These are phyloP conservation scores for Acacia crassicarpa DNA, from an alignment of 306 rosid species.

Conservation along the genomic window DNA sequence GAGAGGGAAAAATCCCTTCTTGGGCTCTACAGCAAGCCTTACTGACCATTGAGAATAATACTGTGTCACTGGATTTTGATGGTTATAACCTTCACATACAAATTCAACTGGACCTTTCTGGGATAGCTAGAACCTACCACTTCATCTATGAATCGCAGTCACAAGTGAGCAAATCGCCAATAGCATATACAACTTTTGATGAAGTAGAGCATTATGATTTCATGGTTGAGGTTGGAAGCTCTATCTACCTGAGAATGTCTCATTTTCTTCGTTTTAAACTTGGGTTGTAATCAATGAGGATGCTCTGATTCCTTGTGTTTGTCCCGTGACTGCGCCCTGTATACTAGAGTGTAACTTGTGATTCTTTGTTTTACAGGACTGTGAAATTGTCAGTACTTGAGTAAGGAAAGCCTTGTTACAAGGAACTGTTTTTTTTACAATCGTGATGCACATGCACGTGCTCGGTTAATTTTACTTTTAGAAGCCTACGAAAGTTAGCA, in stretches of 20 bases:
- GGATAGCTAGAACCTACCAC: not conserved
- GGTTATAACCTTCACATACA: conserved; percentile 20
- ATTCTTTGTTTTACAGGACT: conserved; percentile 24
- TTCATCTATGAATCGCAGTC: not conserved
- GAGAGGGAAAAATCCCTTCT: conserved; percentile 86
- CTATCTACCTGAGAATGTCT: not conserved
- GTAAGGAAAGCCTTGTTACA: not conserved
- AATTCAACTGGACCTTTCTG: not conserved
- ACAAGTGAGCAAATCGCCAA: not conserved
- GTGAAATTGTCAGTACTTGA: not conserved
- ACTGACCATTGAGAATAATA: conserved; percentile 39
- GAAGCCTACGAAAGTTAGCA: not conserved
- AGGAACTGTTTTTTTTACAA: not conserved
- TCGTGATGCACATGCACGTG: not conserved
- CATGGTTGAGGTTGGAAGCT: not conserved
- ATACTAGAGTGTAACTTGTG: not conserved
- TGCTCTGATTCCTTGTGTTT: conserved; percentile 22
- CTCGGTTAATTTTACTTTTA: not conserved
- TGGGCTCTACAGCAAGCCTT: conserved; percentile 78
- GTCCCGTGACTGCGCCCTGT: conserved; percentile 35
- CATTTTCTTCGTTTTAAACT: not conserved
- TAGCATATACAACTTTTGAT: no score
- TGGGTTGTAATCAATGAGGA: conserved; percentile 5
- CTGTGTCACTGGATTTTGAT: conserved; percentile 27
- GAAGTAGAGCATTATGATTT: not conserved